Evolutionary conservation across 2,329 filamentous ascomycete genomes (phyloP).

Genomic region (Aschersonia sp.): DNA sequence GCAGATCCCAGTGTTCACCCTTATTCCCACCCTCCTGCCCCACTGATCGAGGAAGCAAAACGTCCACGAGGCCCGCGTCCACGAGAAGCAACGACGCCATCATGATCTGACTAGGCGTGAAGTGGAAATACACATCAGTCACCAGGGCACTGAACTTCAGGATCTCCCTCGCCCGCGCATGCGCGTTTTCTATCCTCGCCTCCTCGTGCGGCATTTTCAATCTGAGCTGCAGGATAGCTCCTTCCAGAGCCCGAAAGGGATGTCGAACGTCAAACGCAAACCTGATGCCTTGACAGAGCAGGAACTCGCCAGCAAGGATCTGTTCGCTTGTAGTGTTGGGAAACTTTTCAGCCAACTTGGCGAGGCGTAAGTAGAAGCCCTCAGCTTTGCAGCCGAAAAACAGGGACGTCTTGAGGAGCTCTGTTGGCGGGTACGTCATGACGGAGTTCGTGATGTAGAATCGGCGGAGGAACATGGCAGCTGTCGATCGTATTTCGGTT

Average conservation of each 20-base stretch:
- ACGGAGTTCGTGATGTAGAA: conserved; percentile 94
- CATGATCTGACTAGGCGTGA: conserved; percentile 88
- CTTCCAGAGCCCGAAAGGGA: conserved; percentile 77
- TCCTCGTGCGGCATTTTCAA: conserved; percentile 49
- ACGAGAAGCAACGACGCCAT: conserved; percentile 65
- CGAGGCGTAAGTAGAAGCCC: conserved; percentile 55
- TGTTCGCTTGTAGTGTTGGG: conserved; percentile 61
- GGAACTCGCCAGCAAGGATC: conserved; percentile 81
- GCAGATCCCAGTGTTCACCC: conserved; percentile 11
- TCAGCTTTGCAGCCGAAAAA: conserved; percentile 94
- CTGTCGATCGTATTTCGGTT: conserved; percentile 46
- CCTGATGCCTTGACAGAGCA: conserved; percentile 79
- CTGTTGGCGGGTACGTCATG: conserved; percentile 89
- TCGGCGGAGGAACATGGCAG: conserved; percentile 77
- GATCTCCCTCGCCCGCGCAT: conserved; percentile 56
- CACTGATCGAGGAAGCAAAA: conserved; percentile 20
- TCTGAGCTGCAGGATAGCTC: conserved; percentile 69
- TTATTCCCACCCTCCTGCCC: neutral
- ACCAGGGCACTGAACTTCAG: conserved; percentile 70
- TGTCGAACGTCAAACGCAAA: conserved; percentile 92
- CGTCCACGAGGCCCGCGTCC: conserved; percentile 48
- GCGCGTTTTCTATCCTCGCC: conserved; percentile 42
- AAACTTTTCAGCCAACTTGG: conserved; percentile 54
- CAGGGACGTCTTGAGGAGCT: conserved; percentile 77
- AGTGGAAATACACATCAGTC: conserved; percentile 95